Evolutionary conservation across 2,329 filamentous ascomycete genomes (phyloP), one percentile per base, ranked within the genome.

Genomic region (Verticillium tricorpus): DNA sequence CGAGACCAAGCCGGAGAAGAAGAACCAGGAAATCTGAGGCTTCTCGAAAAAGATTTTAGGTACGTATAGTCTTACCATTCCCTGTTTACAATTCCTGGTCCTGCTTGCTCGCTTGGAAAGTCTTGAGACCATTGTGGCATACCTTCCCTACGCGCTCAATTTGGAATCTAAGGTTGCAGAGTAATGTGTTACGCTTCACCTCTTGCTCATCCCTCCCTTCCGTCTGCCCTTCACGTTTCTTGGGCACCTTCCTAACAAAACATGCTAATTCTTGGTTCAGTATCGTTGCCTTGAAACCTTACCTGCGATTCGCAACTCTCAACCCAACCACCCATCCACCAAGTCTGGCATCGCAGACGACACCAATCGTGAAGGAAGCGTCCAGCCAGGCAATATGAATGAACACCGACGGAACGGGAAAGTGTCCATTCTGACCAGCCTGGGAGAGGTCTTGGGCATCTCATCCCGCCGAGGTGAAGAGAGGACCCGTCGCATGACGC

Each of bases 181-280:
- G 28, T 28, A 5, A 28, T 28, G 6, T 28, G 1, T 28, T 28
- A 28, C 19, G 11, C 25, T 14, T 45, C 7, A 19, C 55, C 40
- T 61, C 56, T 60, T 60, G 52, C 57, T 31, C 15, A 8, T 31
- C 58, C 22, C 11, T 40, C 56, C 52, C 54, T 52, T 15, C 40
- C 57, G 32, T 31, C 35, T 39, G 22, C 56, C 28, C 25, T 17
- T 60, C 31, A 64, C 52, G 28, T 2, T 22, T 22, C 12, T 11
- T 3, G 5, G 3, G 7, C n/a, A 52, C 45, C n/a, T 22, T 22
- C n/a, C 45, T 25, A 2, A 52, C 4, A 22, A 25, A 9, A 22
- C 19, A 2, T 22, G n/a, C 11, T 19, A 28, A 11, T 12, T 9
- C 17, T 14, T 52, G 45, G 19, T 19, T 11, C 45, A 52, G 45